Conservation (phyloP, 768 basidiomycete genomes). For the Candolleomyces aberdarensis region DNA sequence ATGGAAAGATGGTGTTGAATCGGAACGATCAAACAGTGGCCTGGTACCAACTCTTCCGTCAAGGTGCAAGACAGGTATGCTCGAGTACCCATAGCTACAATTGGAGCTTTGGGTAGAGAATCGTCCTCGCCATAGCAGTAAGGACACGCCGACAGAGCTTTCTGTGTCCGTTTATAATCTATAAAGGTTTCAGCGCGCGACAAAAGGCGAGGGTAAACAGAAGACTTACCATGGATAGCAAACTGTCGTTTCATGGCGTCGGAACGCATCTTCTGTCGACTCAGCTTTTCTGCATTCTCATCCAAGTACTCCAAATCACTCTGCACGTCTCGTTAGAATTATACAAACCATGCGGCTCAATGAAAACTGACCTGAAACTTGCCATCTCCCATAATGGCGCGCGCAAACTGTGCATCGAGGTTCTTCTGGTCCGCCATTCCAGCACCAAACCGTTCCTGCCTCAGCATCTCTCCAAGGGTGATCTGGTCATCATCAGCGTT, state of each 20-base stretch:
- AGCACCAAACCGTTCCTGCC: conserved; percentile 88
- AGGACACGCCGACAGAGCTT: conserved; percentile 77
- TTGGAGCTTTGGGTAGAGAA: conserved; percentile 79
- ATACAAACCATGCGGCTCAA: background rate
- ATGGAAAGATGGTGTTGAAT: conserved; percentile 90
- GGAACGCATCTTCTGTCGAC: conserved; percentile 91
- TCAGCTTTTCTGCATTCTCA: conserved; percentile 91
- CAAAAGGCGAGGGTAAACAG: background rate
- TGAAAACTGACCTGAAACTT: conserved; percentile 67
- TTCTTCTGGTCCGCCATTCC: conserved; percentile 91
- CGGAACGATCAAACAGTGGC: conserved; percentile 94
- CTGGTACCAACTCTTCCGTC: conserved; percentile 83
- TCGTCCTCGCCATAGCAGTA: conserved; percentile 96
- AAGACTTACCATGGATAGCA: conserved; percentile 79
- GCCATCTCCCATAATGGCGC: conserved; percentile 82
- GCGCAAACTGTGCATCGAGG: conserved; percentile 85
- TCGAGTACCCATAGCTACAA: conserved; percentile 88
- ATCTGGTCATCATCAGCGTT: conserved; percentile 89
- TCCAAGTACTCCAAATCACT: conserved; percentile 94
- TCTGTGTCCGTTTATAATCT: conserved; percentile 97
- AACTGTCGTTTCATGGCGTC: conserved; percentile 97
- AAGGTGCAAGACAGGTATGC: conserved; percentile 88
- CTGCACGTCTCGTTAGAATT: conserved; percentile 30
- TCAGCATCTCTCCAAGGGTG: conserved; percentile 86
- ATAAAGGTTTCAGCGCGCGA: background rate